Conservation (phyloP, 352 stramenopile genomes). For the Thraustotheca clavata region DNA sequence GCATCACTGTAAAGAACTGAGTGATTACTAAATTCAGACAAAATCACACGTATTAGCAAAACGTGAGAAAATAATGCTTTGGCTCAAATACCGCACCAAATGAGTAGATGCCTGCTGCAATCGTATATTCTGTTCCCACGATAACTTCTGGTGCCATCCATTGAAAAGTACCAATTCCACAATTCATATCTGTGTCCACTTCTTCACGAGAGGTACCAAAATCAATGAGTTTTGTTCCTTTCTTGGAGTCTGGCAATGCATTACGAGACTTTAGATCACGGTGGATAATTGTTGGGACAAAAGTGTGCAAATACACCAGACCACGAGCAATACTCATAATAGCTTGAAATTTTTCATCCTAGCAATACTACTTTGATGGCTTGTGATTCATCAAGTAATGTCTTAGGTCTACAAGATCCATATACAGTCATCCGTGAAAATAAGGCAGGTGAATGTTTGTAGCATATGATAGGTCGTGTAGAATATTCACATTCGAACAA, state of each 20-base stretch:
- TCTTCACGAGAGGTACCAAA: conserved; percentile 44
- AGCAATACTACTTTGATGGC: neutral
- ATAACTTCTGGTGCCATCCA: conserved; percentile 51
- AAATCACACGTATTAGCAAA: neutral
- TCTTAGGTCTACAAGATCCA: conserved; percentile 57
- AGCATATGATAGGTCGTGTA: too few species aligned
- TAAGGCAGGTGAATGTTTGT: too few species aligned
- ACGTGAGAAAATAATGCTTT: too few species aligned
- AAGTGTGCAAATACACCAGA: conserved; percentile 13
- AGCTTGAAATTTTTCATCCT: conserved; percentile 1
- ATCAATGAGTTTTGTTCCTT: conserved; percentile 53
- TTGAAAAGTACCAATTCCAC: conserved; percentile 38
- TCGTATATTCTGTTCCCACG: conserved; percentile 35
- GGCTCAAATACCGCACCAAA: conserved; percentile 22
- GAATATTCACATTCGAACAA: too few species aligned
- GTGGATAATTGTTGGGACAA: conserved; percentile 28
- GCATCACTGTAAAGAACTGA: conserved; percentile 1
- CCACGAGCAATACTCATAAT: neutral
- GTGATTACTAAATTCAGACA: conserved; percentile 12
- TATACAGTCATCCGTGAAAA: too few species aligned
- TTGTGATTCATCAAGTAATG: conserved; percentile 28
- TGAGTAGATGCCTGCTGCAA: conserved; percentile 46
- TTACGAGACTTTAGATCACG: conserved; percentile 44
- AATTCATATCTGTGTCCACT: conserved; percentile 53
- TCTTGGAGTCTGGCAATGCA: conserved; percentile 25